These are phyloP conservation scores for Ustilago curta DNA, from an alignment of 1,284 basidiomycete genomes.

Conservation along the genomic window DNA sequence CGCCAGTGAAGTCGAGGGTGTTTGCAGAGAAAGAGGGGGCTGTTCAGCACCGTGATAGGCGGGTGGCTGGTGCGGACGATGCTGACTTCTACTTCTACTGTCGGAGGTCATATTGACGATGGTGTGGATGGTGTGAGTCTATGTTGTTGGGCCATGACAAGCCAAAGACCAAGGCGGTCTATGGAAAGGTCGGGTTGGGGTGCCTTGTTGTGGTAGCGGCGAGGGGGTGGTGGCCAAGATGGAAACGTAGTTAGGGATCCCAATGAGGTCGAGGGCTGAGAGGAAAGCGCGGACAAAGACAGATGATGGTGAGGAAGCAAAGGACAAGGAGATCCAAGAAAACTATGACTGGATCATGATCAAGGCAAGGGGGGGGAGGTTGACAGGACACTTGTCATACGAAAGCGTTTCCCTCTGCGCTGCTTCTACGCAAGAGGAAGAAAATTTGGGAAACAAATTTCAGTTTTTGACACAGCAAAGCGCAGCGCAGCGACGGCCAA, in stretches of 20 bases:
- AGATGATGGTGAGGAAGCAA: no score
- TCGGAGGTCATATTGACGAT: slow-evolving; percentile 24
- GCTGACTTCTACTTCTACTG: slow-evolving; percentile 28
- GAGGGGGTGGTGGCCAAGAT: background rate
- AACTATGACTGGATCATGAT: no score
- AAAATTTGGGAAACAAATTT: no score
- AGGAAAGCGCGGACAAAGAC: no score
- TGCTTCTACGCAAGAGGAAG: no score
- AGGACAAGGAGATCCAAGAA: no score
- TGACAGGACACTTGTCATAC: no score
- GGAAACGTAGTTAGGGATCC: slow-evolving; percentile 4
- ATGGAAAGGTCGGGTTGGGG: background rate
- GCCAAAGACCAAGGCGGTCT: slow-evolving; percentile 4
- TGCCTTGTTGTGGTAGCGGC: background rate
- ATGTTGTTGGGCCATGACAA: slow-evolving; percentile 25
- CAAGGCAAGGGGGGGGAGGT: no score
- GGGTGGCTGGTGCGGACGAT: slow-evolving; percentile 41
- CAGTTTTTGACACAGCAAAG: no score
- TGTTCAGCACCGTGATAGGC: slow-evolving; percentile 36
- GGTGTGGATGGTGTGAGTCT: background rate
- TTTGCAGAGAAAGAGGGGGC: slow-evolving; percentile 27
- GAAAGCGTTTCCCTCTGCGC: no score
- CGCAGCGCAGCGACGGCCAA: background rate
- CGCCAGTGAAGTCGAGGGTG: slow-evolving; percentile 16
- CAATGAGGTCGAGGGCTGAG: background rate